phyloP scores from a whole-genome alignment of 2,329 filamentous ascomycete species.

The Metarhizium humberi region DNA sequence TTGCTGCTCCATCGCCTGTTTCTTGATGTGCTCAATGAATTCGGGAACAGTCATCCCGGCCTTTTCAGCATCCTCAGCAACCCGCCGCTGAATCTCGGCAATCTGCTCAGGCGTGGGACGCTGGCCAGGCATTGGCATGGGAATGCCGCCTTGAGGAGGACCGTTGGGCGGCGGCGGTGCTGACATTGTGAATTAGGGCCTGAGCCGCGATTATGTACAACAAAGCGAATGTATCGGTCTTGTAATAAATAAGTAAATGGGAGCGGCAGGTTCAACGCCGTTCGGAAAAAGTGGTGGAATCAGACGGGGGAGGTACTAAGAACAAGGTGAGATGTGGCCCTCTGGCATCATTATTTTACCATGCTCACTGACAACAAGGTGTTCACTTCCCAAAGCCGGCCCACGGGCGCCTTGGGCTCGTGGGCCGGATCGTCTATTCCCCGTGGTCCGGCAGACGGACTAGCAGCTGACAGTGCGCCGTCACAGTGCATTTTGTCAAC shows the following conservation, averaged over 20 bases:
- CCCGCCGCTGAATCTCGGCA: constrained; percentile 69
- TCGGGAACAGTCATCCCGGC: constrained; percentile 77
- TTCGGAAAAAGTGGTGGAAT: not conserved
- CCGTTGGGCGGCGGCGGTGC: constrained; percentile 14
- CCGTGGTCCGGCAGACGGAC: constrained; percentile 5
- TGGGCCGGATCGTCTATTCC: constrained; percentile 19
- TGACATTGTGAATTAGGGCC: constrained; percentile 15
- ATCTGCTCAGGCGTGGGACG: constrained; percentile 77
- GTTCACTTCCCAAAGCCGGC: constrained; percentile 21
- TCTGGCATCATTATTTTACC: constrained; percentile 4
- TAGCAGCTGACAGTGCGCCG: not conserved
- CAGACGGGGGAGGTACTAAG: not conserved
- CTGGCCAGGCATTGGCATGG: constrained; percentile 20
- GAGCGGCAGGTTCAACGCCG: not conserved
- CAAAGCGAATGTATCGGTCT: not conserved
- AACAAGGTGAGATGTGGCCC: constrained; percentile 6
- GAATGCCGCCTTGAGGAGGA: constrained; percentile 15
- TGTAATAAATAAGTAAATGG: not conserved
- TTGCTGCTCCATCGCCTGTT: constrained; percentile 42
- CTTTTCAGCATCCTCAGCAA: constrained; percentile 74
- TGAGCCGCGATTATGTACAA: constrained; percentile 7
- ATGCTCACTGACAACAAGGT: constrained; percentile 23
- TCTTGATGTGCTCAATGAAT: constrained; percentile 64
- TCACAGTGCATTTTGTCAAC: not conserved
- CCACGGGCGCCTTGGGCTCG: not conserved